Percentiles rank a stretch among this genome's conserved stretches.
Conservation (phyloP, 306 rosid genomes). For the Albizia julibrissin region DNA sequence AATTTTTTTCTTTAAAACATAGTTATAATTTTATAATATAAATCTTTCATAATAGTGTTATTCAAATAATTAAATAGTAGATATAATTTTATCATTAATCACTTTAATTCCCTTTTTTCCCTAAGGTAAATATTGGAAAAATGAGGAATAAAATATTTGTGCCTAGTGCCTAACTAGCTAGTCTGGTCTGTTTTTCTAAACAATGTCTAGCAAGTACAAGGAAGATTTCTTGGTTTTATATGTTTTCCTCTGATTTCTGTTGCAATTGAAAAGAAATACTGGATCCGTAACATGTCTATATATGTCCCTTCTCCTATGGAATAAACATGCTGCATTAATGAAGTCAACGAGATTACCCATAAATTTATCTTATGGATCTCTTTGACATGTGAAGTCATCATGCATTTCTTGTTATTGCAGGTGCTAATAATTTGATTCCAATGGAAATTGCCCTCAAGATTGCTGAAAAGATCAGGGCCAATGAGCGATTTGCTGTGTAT, state of each 20-base stretch:
- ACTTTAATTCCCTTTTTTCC: not conserved
- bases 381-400: constrained; percentile 25
- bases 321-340: constrained; percentile 6
- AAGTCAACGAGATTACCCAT: not conserved
- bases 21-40: no score
- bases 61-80: not conserved
- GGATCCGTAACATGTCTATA: not conserved
- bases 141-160: not conserved
- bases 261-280: not conserved
- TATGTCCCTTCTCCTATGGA: not conserved
- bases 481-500: constrained; percentile 90
- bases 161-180: not conserved
- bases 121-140: not conserved
- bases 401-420: constrained; percentile 47
- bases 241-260: not conserved
- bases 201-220: not conserved
- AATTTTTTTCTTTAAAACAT: not conserved
- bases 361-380: constrained; percentile 6
- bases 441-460: constrained; percentile 97
- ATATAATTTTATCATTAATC: not conserved
- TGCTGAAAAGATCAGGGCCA: constrained; percentile 84
- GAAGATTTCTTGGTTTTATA: not conserved
- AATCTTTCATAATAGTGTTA: not conserved
- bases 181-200: not conserved
- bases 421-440: constrained; percentile 97